These are phyloP conservation scores for Bryoerythrophyllum caledonicum DNA, from an alignment of 225 moss, liverwort and hornwort genomes.

Conservation along the genomic window DNA sequence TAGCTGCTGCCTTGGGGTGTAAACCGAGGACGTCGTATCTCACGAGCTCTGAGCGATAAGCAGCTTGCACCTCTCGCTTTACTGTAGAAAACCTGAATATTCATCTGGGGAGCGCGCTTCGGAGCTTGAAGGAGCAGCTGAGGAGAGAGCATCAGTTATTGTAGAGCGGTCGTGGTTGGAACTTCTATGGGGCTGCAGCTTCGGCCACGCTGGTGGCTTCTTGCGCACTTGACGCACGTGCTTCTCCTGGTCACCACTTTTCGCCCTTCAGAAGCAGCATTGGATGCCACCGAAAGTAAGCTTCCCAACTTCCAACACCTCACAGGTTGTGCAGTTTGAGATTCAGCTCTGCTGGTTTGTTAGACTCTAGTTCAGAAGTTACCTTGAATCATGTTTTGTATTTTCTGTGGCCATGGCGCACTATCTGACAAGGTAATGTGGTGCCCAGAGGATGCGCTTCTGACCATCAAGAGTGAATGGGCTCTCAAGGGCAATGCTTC, in stretches of 20 bases:
- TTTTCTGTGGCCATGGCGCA: not conserved
- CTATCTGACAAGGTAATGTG: conserved; percentile 1
- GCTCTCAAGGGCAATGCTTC: conserved; percentile 3
- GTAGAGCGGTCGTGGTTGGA: not conserved
- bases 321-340: not conserved
- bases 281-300: conserved; percentile 41
- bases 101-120: not conserved
- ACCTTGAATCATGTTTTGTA: not conserved
- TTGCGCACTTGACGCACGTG: not conserved
- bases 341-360: not conserved
- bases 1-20: too few species aligned
- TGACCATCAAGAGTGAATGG: conserved; percentile 31
- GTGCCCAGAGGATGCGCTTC: conserved; percentile 35
- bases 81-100: not conserved
- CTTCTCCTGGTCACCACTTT: conserved; percentile 18
- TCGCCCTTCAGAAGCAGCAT: conserved; percentile 27
- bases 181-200: conserved; percentile 13
- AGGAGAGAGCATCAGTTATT: not conserved
- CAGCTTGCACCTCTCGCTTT: too few species aligned
- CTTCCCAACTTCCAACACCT: not conserved
- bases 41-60: too few species aligned
- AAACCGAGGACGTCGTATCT: not conserved
- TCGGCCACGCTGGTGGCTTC: conserved; percentile 12
- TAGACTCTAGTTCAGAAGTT: not conserved
- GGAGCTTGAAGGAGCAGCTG: not conserved